Base-by-base conservation (phyloP, 2,329 filamentous ascomycete species). In the Nigrograna mackinnonii region DNA sequence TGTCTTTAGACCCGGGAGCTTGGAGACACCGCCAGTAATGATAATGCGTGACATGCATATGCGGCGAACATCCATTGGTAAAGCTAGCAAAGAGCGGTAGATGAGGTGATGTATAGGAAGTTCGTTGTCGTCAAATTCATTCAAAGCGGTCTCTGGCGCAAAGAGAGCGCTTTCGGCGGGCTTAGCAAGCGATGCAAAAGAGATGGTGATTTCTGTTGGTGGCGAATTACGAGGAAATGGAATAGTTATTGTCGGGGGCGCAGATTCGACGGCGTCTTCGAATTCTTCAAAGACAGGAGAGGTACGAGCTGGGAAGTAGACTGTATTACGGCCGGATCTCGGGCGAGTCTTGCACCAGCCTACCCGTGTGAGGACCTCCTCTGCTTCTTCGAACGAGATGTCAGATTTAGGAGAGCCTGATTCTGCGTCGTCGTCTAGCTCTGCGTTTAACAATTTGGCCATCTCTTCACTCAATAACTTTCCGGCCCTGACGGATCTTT, bases 31-130 rank as follows among this genome's bases (percentile, higher is more conserved):
- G 22, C 94, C 94, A 0, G 86, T 86, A 59, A 99, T 87, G 13
- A 96, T 76, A 34, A 97, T 87, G 28, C 92, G 87, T 1, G 91
- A 85, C 84, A 96, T 94, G 67, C 92, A 96, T 4, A 86, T 71
- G 1, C 87, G 85, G 18, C 94, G 84, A 4, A 91, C 84, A 66
- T 99, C 94, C 4, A 92, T 72, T 0, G 91, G 88, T 1, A 96
- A 75, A 6, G 82, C 78, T 1, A 95, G 75, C 2, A 99, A 78
- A 26, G 84, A 80, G 39, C 82, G 80, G 68, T 95, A 95, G 3
- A 95, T 75, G 6, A 97, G 78, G 11, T 84, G 64, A 38, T 88
- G 89, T 1, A 97, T 60, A 0, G 92, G 85, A 14, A 88, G 78
- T 51, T 97, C 92, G 54, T 99, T 79, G 57, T 97, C 91, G 60